Base-by-base conservation (phyloP, 2,329 filamentous ascomycete species). In the Alternaria gaisen region DNA sequence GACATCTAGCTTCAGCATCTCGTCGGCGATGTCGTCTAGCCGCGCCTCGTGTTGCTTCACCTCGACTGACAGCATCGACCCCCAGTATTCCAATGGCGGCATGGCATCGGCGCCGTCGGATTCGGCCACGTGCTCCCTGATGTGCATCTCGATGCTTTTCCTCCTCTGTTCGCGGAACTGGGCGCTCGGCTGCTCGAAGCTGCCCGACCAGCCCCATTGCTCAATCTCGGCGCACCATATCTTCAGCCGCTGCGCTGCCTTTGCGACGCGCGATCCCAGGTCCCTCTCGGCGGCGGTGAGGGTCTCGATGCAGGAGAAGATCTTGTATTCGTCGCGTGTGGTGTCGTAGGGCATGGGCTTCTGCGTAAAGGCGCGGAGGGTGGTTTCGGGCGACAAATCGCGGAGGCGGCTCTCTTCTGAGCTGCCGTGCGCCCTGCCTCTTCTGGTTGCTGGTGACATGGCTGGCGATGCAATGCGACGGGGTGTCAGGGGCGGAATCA, bases 201-300 rank as follows among this genome's bases (percentile, higher is more conserved):
- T 80, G 63, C 81, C 83, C 0, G 84, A 80, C 88, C 88, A 90
- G 20, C 79, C 75, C 88, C 88, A 90, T 60, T 81, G 76, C 58
- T 84, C 82, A 40, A 95, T 82, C 80, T 95, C 92, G n/a, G 87
- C 82, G 26, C 91, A 83, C 91, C 92, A 95, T 72, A 87, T 85
- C 76, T 90, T 85, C 63, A 95, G 87, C 64, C 86, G 88, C 69
- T 90, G 87, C 12, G 90, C 90, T 16, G 90, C 89, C 62, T 88
- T 78, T 42, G 91, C 91, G 43, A 91, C 89, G 63, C 87, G 86
- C 70, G 90, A 83, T 42, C 89, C 91, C 76, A 94, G 88, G 16
- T 90, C 88, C 69, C 90, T 87, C 77, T 94, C 90, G 24, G 86
- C 80, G 4, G 84, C 80, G 1, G 89, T 88, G 16, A 90, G 87